Percentiles rank a stretch among this genome's conserved stretches.
Evolutionary conservation across 2,329 filamentous ascomycete species (phyloP).

Genomic region (Fusarium setosum): DNA sequence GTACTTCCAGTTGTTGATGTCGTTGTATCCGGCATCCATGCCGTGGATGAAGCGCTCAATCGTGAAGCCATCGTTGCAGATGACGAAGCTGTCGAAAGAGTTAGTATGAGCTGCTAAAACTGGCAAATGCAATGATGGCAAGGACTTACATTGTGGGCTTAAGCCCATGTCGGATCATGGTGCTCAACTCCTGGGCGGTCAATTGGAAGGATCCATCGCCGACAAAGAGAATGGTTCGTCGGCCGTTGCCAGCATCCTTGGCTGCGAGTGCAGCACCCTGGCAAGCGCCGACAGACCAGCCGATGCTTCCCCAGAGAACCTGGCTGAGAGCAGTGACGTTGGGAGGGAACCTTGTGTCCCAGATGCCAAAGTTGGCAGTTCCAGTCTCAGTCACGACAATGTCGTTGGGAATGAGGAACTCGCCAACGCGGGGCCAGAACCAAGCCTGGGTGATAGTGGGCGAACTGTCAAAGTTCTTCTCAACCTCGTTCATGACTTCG

Average conservation of each 20-base stretch:
- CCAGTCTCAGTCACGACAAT: conserved; percentile 89
- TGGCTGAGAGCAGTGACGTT: conserved; percentile 85
- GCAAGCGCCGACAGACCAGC: conserved; percentile 69
- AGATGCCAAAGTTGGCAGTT: conserved; percentile 89
- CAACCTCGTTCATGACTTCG: conserved; percentile 63
- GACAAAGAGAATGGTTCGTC: conserved; percentile 85
- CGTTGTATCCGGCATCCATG: conserved; percentile 83
- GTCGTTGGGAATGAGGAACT: conserved; percentile 78
- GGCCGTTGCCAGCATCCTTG: conserved; percentile 68
- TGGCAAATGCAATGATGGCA: not conserved
- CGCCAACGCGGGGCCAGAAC: conserved; percentile 82
- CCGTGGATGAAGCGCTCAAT: conserved; percentile 92
- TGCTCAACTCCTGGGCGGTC: conserved; percentile 85
- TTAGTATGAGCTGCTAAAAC: conserved; percentile 27
- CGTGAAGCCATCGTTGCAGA: conserved; percentile 90
- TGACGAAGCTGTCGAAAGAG: conserved; percentile 70
- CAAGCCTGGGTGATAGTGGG: conserved; percentile 73
- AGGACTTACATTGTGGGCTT: conserved; percentile 79
- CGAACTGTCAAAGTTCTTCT: conserved; percentile 52
- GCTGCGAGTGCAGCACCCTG: conserved; percentile 79
- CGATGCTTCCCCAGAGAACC: conserved; percentile 77
- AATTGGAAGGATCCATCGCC: conserved; percentile 90
- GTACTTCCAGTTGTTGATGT: conserved; percentile 81
- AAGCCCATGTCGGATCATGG: conserved; percentile 81
- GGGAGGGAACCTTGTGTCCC: conserved; percentile 83